Evolutionary conservation across 2,329 filamentous ascomycete species (phyloP).

Genomic region (Pezicula neosporulosa): DNA sequence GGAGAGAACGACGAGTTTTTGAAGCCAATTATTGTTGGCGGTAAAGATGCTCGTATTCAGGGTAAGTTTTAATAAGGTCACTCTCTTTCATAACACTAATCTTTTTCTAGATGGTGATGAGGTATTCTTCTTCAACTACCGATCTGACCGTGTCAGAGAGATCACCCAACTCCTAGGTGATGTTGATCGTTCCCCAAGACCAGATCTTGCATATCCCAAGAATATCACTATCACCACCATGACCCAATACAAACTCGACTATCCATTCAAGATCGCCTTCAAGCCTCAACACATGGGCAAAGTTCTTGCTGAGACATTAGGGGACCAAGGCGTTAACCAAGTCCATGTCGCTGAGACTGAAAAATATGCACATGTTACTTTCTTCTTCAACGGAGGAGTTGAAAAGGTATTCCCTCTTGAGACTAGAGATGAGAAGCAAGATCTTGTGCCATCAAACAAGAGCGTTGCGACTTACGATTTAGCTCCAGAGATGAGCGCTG

Average conservation of each 20-base stretch:
- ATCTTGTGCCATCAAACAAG: constrained; percentile 84
- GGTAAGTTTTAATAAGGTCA: constrained; percentile 45
- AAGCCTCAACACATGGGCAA: constrained; percentile 95
- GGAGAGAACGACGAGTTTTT: constrained; percentile 96
- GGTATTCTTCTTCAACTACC: constrained; percentile 99
- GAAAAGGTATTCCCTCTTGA: constrained; percentile 95
- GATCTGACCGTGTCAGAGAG: constrained; percentile 94
- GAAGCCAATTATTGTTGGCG: constrained; percentile 93
- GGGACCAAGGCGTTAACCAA: constrained; percentile 85
- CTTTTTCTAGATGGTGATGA: constrained; percentile 71
- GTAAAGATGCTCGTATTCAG: constrained; percentile 80
- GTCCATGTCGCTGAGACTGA: constrained; percentile 98
- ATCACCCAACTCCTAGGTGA: constrained; percentile 92
- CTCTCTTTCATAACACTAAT: constrained; percentile 9
- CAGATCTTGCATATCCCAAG: constrained; percentile 92
- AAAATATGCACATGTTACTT: constrained; percentile 99
- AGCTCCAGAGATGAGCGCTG: constrained; percentile 94
- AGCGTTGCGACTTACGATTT: constrained; percentile 89
- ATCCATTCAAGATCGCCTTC: constrained; percentile 89
- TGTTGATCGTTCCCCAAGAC: constrained; percentile 84
- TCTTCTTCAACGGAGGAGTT: constrained; percentile 99
- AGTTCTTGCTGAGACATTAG: constrained; percentile 95
- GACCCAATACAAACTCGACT: constrained; percentile 97
- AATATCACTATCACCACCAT: constrained; percentile 87
- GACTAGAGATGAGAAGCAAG: constrained; percentile 76